Evolutionary conservation across 257 asterid genomes (phyloP), one percentile per base, ranked within the genome.

Genomic region (Solanum clarkiae): DNA sequence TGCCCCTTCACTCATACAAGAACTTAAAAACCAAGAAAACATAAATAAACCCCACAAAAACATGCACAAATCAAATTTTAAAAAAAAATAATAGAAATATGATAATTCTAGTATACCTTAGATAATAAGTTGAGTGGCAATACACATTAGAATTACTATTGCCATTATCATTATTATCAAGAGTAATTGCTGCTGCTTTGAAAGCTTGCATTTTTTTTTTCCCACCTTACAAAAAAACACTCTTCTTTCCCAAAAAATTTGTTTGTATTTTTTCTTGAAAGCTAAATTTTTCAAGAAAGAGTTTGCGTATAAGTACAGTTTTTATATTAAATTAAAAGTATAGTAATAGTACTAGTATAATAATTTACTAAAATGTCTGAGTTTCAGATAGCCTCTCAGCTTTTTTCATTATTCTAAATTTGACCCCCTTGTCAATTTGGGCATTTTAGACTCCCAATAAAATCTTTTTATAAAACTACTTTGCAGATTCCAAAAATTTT

Each of bases 51-150:
- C 84, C 72, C 72, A 65, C 72, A 65, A 26, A 26, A 68, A 68
- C 75, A 68, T 32, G 79, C 13, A 9, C 8, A 36, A 45, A 26
- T 18, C 17, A 77, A 87, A 24, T 6, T 29, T 55, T 24, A 62
- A 62, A 59, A 59, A 7, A 11, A 6, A 63, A 17, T 45, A 2
- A 29, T 40, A 36, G 7, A 36, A 36, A 36, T 36, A 4, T 36
- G 4, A 36, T 36, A 36, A 36, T 5, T 36, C 5, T 36, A 36
- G 42, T 36, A 36, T 36, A 95, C 99, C 99, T 93, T 89, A 90
- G 91, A 88, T 90, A 92, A 87, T 91, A 91, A 83, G 92, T 89
- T 77, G 95, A 86, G 84, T 87, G 93, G 94, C 93, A 91, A 86
- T 90, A 94, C 83, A 92, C 88, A 85, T 90, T 93, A 81, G 92